These are phyloP conservation scores for Daedalea quercina DNA, from an alignment of 768 basidiomycete species.

Conservation along the genomic window DNA sequence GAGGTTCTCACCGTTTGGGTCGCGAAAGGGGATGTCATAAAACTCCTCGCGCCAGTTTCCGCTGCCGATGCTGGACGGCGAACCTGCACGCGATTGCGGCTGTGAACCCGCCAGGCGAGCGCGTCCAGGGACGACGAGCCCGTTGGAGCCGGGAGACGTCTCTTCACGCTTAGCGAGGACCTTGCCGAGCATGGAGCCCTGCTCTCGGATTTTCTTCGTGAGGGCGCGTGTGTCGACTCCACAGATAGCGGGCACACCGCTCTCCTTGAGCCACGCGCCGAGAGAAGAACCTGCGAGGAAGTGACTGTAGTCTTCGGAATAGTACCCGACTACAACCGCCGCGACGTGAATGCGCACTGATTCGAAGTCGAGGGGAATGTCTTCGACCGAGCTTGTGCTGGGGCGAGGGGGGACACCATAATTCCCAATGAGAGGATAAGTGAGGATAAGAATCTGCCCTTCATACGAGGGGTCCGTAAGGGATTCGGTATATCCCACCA, in stretches of 20 bases:
- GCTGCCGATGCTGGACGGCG: slow-evolving; percentile 38
- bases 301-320: slow-evolving; percentile 92
- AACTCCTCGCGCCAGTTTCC: slow-evolving; percentile 79
- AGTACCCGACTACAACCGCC: slow-evolving; percentile 87
- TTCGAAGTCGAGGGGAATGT: slow-evolving; percentile 78
- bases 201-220: slow-evolving; percentile 93
- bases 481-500: slow-evolving; percentile 99
- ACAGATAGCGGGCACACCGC: slow-evolving; percentile 88
- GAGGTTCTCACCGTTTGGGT: slow-evolving; percentile 86
- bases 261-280: slow-evolving; percentile 90
- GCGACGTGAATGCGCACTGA: slow-evolving; percentile 92
- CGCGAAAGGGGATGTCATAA: slow-evolving; percentile 72
- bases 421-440: slow-evolving; percentile 95
- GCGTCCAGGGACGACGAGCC: slow-evolving; percentile 28
- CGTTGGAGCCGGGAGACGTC: slow-evolving; percentile 22
- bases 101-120: slow-evolving; percentile 30
- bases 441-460: slow-evolving; percentile 95
- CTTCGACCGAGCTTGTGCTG: slow-evolving; percentile 35
- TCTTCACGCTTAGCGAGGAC: slow-evolving; percentile 60
- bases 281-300: slow-evolving; percentile 87
- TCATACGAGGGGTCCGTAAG: slow-evolving; percentile 98
- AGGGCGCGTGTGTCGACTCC: slow-evolving; percentile 95
- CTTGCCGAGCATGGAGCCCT: slow-evolving; percentile 88
- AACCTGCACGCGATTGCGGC: slow-evolving; percentile 41
- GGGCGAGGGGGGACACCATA: slow-evolving; percentile 89